Percentiles rank a stretch among this genome's conserved stretches.
These are phyloP conservation scores for Xenosphaeropsis pyriputrescens DNA, from an alignment of 2,329 filamentous ascomycete species.

Conservation along the genomic window DNA sequence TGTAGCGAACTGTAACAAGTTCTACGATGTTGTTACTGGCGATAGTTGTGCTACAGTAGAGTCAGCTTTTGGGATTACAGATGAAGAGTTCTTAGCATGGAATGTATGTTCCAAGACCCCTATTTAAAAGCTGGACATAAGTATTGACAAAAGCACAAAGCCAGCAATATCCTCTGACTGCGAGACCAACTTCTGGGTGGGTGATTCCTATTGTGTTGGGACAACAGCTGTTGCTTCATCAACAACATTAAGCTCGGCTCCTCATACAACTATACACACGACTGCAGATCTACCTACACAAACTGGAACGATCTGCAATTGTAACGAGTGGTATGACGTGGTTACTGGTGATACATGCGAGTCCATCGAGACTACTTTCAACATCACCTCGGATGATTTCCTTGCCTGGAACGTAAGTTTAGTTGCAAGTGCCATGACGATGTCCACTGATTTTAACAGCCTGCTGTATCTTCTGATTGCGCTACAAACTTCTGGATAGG, in stretches of 20 bases:
- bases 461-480: constrained; percentile 14
- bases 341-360: constrained; percentile 18
- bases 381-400: not conserved
- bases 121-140: not conserved
- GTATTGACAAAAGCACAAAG: too few species aligned
- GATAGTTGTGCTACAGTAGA: constrained; percentile 9
- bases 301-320: constrained; percentile 6
- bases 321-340: constrained; percentile 18
- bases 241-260: not conserved
- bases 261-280: constrained; percentile 1
- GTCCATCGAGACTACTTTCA: constrained; percentile 8
- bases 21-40: constrained; percentile 5
- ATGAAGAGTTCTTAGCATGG: not conserved
- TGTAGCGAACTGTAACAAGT: constrained; percentile 1
- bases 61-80: constrained; percentile 3
- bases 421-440: not conserved
- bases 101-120: constrained; percentile 1
- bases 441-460: constrained; percentile 10
- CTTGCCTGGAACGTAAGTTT: not conserved
- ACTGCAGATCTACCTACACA: constrained; percentile 1
- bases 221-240: constrained; percentile 1
- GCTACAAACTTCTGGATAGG: constrained; percentile 12
- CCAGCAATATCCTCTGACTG: constrained; percentile 15
- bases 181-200: constrained; percentile 12
- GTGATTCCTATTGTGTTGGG: constrained; percentile 16